phyloP scores from a whole-genome alignment of 2,329 filamentous ascomycete species.

The Ilyonectria sp. region DNA sequence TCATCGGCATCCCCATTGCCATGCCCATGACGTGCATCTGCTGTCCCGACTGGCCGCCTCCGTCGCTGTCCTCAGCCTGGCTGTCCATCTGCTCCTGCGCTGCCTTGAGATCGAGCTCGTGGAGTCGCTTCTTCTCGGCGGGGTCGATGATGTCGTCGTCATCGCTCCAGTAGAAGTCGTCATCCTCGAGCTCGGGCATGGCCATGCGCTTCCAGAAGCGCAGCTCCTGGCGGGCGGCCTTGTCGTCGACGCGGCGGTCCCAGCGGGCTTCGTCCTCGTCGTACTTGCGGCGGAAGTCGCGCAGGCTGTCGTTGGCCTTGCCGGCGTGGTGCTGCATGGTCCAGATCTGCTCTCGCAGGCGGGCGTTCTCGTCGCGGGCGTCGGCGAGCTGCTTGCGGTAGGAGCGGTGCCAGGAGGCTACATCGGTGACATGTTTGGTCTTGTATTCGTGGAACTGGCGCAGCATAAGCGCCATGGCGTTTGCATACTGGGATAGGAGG shows the following conservation, averaged over 20 bases:
- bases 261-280: constrained; percentile 70
- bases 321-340: constrained; percentile 75
- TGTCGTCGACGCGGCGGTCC: constrained; percentile 67
- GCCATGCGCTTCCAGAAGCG: constrained; percentile 79
- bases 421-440: constrained; percentile 72
- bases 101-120: constrained; percentile 64
- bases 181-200: constrained; percentile 72
- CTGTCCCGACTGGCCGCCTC: constrained; percentile 45
- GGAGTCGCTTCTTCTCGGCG: constrained; percentile 71
- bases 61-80: constrained; percentile 53
- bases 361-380: constrained; percentile 75
- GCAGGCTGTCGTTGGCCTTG: constrained; percentile 70
- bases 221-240: constrained; percentile 70
- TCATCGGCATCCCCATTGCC: constrained; percentile 43
- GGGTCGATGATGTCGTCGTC: constrained; percentile 76
- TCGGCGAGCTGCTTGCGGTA: constrained; percentile 77
- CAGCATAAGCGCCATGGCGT: constrained; percentile 70
- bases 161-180: constrained; percentile 74
- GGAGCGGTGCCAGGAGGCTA: constrained; percentile 75
- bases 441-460: constrained; percentile 78
- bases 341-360: constrained; percentile 76
- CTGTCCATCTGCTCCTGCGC: constrained; percentile 57
- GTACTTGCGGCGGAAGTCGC: constrained; percentile 69
- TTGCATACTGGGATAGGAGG: constrained; percentile 71
- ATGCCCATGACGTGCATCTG: constrained; percentile 39